Conservation (phyloP, 225 moss, liverwort and hornwort genomes). For the Climacium dendroides region DNA sequence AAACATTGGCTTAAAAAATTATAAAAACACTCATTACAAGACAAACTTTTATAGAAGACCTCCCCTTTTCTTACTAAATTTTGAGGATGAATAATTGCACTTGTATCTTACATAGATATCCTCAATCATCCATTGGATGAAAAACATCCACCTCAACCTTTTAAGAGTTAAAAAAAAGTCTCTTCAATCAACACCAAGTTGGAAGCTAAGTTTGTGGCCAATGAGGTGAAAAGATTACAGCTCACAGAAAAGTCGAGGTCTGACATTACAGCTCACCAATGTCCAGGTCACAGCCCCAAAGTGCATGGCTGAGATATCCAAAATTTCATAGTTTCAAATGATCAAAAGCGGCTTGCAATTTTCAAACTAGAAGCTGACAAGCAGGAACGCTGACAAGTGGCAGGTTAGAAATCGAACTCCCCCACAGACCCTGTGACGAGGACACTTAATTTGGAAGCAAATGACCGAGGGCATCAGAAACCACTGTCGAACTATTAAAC, state of each 20-base stretch:
- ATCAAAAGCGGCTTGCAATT: background rate
- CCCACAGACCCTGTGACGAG: background rate
- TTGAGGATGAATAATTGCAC: too few species aligned
- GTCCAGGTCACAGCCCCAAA: background rate
- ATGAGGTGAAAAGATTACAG: background rate
- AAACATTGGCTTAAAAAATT: too few species aligned
- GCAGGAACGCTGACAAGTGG: background rate
- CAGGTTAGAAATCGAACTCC: background rate
- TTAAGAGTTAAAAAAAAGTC: too few species aligned
- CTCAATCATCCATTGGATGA: too few species aligned
- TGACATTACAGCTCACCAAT: background rate
- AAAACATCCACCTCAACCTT: too few species aligned
- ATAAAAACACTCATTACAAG: too few species aligned
- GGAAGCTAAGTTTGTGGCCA: background rate
- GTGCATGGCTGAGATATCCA: background rate
- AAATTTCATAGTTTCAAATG: background rate
- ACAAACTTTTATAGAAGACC: too few species aligned
- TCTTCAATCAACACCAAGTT: too few species aligned
- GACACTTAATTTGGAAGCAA: background rate
- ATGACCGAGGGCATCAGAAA: background rate
- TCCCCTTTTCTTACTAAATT: too few species aligned
- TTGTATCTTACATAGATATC: too few species aligned
- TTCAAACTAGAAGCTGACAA: background rate
- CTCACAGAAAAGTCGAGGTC: background rate
- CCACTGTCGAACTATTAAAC: background rate